These are phyloP conservation scores for Rhododendron molle DNA, from an alignment of 148 eudicot genomes.

Conservation along the genomic window DNA sequence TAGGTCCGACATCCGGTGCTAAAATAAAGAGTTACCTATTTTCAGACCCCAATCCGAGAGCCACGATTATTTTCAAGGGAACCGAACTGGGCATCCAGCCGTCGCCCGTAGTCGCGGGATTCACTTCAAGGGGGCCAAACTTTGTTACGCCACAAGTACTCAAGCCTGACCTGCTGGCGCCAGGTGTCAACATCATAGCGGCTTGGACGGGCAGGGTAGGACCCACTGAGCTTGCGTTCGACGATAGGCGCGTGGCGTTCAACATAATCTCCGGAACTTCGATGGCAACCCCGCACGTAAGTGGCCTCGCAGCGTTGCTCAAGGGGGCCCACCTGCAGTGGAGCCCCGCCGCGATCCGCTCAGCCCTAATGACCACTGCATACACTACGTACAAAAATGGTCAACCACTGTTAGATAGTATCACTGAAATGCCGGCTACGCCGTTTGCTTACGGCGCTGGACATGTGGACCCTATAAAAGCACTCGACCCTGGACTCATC, in stretches of 20 bases:
- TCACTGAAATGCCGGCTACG: too few relatives aligned
- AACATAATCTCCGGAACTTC: not conserved
- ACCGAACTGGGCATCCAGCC: not conserved
- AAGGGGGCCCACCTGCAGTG: slow-evolving; percentile 13
- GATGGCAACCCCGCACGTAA: not conserved
- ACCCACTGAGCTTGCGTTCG: not conserved
- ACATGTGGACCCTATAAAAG: too few relatives aligned
- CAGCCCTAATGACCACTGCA: too few relatives aligned
- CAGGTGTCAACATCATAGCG: not conserved
- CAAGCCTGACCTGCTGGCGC: not conserved
- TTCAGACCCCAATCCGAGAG: not conserved
- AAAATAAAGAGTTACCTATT: not conserved
- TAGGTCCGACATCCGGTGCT: not conserved
- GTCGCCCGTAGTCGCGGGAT: not conserved
- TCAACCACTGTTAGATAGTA: too few relatives aligned
- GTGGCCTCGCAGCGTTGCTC: not conserved
- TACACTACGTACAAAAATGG: too few relatives aligned
- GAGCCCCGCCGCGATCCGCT: too few relatives aligned
- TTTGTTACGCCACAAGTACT: not conserved
- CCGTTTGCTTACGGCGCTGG: too few relatives aligned
- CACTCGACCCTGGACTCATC: too few relatives aligned
- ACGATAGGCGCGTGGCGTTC: not conserved
- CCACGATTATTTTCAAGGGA: not conserved
- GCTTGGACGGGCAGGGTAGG: not conserved
- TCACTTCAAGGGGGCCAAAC: not conserved